Base-by-base conservation (phyloP, 2,329 filamentous ascomycete species). In the Ceratocystis harringtonii region DNA sequence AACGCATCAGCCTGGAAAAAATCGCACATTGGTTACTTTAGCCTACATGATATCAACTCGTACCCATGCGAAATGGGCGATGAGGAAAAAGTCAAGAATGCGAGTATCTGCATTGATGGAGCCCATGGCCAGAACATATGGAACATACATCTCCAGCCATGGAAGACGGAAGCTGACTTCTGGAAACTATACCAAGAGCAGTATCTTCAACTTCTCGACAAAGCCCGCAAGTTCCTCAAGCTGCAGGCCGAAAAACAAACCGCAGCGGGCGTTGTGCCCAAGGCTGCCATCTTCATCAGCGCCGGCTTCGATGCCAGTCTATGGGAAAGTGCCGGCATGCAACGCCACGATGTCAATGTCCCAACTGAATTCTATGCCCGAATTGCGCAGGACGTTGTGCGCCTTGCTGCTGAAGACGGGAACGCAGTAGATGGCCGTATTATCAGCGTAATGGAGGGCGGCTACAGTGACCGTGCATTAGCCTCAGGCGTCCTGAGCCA, bases 261-360 rank as follows among this genome's bases (percentile, higher is more conserved):
- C 8, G 76, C 78, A 19, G 77, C 81, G 62, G 81, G 83, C 48
- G 80, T 85, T 43, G 77, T 78, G 28, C 88, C 91, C 3, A 92
- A 87, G 71, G 89, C 89, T 1, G 92, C 90, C 43, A 91, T 99
- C 58, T 99, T 99, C 76, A 77, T 99, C 62, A 97, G 92, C 58
- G 92, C 94, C 1, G 95, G 94, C 0, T 99, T 99, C 69, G 94
- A 99, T 75, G 94, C 94, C 2, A 96, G 92, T 72, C 91, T 99
- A 73, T 95, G 89, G 85, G 94, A 99, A 74, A 86, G 88, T 19
- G 79, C 83, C 3, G 90, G 90, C 2, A 99, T 99, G 94, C 94
- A 99, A 75, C 83, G 94, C 60, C 94, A 99, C 75, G 87, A 89
- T 66, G 92, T 96, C 71, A 96, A 96, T 72, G 94, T 99, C 1